phyloP scores from a whole-genome alignment of 345 rosid species.

The Populus pruinosa region DNA sequence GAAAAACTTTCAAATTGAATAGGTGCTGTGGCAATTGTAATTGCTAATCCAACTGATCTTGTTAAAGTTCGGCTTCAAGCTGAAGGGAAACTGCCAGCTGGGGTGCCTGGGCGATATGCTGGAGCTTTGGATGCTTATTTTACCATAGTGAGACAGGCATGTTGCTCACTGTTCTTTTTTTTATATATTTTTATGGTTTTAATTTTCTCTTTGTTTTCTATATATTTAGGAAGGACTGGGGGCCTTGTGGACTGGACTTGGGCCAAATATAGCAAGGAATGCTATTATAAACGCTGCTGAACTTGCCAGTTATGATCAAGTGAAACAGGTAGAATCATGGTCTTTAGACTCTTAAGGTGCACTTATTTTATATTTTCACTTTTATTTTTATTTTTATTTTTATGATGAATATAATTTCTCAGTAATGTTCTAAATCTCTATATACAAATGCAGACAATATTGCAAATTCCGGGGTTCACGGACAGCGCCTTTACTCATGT shows the following conservation, averaged over 20 bases:
- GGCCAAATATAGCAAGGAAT: constrained; percentile 89
- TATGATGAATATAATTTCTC: constrained; percentile 3
- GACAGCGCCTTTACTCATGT: constrained; percentile 79
- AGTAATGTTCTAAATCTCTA: constrained; percentile 33
- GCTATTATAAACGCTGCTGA: constrained; percentile 98
- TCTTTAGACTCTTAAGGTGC: not conserved
- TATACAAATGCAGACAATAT: constrained; percentile 80
- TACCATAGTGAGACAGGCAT: constrained; percentile 70
- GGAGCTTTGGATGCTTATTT: constrained; percentile 86
- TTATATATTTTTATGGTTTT: not conserved
- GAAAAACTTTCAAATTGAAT: constrained; percentile 18
- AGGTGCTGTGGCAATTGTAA: constrained; percentile 87
- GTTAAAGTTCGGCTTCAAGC: constrained; percentile 95
- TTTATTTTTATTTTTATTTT: constrained; percentile 7
- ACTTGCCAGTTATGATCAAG: constrained; percentile 96
- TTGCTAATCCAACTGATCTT: constrained; percentile 96
- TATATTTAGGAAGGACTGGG: constrained; percentile 65
- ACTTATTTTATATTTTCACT: not conserved
- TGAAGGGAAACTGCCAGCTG: constrained; percentile 84
- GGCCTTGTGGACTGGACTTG: constrained; percentile 94
- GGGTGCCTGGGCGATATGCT: constrained; percentile 79
- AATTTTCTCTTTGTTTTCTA: not conserved
- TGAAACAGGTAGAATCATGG: constrained; percentile 57
- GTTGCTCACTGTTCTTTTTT: constrained; percentile 19
- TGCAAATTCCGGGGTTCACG: constrained; percentile 87